Conservation (phyloP, 2,329 filamentous ascomycete genomes). For the Dryadomyces quercus-mongolicae region DNA sequence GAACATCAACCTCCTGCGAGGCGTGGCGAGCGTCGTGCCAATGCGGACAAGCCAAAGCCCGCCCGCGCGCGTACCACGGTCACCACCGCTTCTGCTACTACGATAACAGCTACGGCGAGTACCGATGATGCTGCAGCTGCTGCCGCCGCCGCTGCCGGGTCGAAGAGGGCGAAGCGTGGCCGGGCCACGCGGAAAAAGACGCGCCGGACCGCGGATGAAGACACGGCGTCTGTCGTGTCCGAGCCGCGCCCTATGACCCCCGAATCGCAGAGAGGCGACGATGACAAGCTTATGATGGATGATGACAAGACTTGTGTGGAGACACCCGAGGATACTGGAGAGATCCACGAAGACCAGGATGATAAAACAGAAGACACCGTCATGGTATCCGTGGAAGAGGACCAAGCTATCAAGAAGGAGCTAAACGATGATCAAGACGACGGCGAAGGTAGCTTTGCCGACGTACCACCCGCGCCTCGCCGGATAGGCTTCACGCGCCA, state of each 20-base stretch:
- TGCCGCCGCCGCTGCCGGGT: background rate
- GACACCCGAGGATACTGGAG: conserved; percentile 3
- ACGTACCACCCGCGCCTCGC: conserved; percentile 15
- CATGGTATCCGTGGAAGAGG: conserved; percentile 36
- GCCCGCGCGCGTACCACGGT: conserved; percentile 25
- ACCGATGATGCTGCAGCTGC: background rate
- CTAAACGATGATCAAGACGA: conserved; percentile 34
- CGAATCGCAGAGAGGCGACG: conserved; percentile 30
- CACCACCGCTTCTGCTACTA: conserved; percentile 13
- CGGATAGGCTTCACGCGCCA: conserved; percentile 38
- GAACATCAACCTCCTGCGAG: conserved; percentile 91
- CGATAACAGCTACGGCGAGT: conserved; percentile 14
- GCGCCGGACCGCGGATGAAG: conserved; percentile 26
- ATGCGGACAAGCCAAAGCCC: conserved; percentile 39
- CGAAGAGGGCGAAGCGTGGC: conserved; percentile 15
- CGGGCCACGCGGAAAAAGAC: conserved; percentile 22
- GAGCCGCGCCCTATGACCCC: conserved; percentile 48
- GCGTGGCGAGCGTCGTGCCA: conserved; percentile 66
- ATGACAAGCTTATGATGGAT: conserved; percentile 8
- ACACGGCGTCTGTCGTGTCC: conserved; percentile 20
- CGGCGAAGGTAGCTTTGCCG: conserved; percentile 9
- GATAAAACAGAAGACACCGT: conserved; percentile 19
- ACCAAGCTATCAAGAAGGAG: conserved; percentile 28
- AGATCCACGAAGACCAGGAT: conserved; percentile 18
- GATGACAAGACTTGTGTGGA: conserved; percentile 11